phyloP scores from a whole-genome alignment of 345 rosid species.

The Syzygium aromaticum region DNA sequence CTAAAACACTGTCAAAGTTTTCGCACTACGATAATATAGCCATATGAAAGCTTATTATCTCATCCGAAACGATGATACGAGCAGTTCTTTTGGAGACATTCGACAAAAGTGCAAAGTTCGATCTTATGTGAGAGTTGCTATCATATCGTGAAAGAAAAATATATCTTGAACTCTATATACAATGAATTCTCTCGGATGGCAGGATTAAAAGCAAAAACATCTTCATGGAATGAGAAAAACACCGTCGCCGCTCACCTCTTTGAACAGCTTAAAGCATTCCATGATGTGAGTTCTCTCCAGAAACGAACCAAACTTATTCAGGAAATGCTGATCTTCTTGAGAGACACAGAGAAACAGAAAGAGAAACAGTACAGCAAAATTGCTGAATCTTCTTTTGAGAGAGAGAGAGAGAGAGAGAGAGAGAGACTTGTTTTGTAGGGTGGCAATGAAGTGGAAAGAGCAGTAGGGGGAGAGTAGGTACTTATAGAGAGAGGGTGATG shows the following conservation, averaged over 20 bases:
- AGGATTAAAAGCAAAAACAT: neutral
- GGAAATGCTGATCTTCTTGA: neutral
- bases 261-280: neutral
- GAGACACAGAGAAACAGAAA: neutral
- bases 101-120: neutral
- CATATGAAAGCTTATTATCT: neutral
- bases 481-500: neutral
- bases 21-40: neutral
- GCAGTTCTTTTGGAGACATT: neutral
- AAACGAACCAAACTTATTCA: neutral
- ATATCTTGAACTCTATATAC: neutral
- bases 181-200: neutral
- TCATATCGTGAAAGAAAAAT: neutral
- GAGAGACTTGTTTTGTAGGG: neutral
- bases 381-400: neutral
- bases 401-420: neutral
- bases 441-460: neutral
- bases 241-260: neutral
- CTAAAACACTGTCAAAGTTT: neutral
- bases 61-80: neutral
- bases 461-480: neutral
- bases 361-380: too few species aligned
- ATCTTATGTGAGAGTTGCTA: neutral
- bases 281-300: neutral
- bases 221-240: neutral